Percentiles rank a stretch among this genome's conserved stretches.
Conservation (phyloP, 2,329 filamentous ascomycete species). For the Alternaria sp. region DNA sequence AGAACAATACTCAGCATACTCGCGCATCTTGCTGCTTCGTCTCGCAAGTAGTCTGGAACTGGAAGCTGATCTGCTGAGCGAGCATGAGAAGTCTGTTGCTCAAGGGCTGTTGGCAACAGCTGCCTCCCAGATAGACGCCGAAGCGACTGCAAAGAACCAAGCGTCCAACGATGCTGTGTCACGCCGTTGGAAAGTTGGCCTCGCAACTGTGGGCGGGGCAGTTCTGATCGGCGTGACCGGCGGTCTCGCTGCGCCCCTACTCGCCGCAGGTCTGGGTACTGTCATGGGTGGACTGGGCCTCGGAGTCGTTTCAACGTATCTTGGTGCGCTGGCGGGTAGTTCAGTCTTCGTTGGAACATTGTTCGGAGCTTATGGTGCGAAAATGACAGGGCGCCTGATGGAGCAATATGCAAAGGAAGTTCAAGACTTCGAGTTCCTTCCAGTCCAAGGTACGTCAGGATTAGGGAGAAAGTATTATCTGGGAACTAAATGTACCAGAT, state of each 20-base stretch:
- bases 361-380: constrained; percentile 86
- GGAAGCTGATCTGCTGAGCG: constrained; percentile 67
- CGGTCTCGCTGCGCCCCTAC: constrained; percentile 76
- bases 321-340: constrained; percentile 82
- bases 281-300: constrained; percentile 79
- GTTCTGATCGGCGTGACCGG: constrained; percentile 81
- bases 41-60: constrained; percentile 74
- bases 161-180: constrained; percentile 69
- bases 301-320: constrained; percentile 75
- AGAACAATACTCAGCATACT: constrained; percentile 77
- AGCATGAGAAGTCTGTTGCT: constrained; percentile 78
- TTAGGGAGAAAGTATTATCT: neutral
- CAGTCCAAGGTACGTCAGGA: constrained; percentile 62
- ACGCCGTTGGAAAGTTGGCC: constrained; percentile 79
- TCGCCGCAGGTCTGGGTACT: constrained; percentile 78
- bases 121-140: constrained; percentile 74
- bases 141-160: constrained; percentile 76
- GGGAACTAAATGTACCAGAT: constrained; percentile 23
- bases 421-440: constrained; percentile 87
- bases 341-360: constrained; percentile 80
- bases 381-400: constrained; percentile 84
- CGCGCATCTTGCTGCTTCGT: constrained; percentile 74
- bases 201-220: constrained; percentile 86
- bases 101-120: constrained; percentile 72
- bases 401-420: constrained; percentile 84